A percentile compares a stretch with the other conserved stretches of the same genome.
phyloP scores from a whole-genome alignment of 768 basidiomycete species.

The Pisolithus microcarpus region DNA sequence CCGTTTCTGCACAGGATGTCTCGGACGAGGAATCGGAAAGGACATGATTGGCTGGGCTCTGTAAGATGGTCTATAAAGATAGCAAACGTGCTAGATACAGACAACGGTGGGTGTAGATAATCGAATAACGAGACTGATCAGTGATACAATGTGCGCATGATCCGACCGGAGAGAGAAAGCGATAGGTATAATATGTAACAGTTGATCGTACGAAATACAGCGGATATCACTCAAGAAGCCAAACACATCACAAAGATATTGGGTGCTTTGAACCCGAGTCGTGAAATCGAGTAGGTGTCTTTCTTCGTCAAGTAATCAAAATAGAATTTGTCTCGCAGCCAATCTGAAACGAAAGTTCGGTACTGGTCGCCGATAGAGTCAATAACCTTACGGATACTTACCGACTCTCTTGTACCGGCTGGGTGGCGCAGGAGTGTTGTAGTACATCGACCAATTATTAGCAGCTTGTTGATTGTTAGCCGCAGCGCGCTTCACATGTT shows the following conservation, averaged over 20 bases:
- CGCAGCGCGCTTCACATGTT: conserved; percentile 61
- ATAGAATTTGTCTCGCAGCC: conserved; percentile 66
- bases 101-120: background rate
- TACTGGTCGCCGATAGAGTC: background rate
- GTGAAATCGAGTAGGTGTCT: conserved; percentile 48
- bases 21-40: background rate
- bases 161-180: background rate
- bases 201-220: background rate
- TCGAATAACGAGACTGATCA: background rate
- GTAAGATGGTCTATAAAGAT: background rate
- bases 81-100: background rate
- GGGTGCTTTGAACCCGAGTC: conserved; percentile 71
- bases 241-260: conserved; percentile 74
- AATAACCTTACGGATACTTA: conserved; percentile 28
- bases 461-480: conserved; percentile 27
- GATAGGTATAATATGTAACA: background rate
- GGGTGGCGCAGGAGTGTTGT: conserved; percentile 35
- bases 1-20: background rate
- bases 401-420: conserved; percentile 57
- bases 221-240: background rate
- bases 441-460: conserved; percentile 40
- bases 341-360: conserved; percentile 39
- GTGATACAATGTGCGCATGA: background rate
- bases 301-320: conserved; percentile 60
- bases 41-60: background rate